phyloP scores from a whole-genome alignment of 192 early-diverging fungal genomes.

The Linnemannia hyalina region DNA sequence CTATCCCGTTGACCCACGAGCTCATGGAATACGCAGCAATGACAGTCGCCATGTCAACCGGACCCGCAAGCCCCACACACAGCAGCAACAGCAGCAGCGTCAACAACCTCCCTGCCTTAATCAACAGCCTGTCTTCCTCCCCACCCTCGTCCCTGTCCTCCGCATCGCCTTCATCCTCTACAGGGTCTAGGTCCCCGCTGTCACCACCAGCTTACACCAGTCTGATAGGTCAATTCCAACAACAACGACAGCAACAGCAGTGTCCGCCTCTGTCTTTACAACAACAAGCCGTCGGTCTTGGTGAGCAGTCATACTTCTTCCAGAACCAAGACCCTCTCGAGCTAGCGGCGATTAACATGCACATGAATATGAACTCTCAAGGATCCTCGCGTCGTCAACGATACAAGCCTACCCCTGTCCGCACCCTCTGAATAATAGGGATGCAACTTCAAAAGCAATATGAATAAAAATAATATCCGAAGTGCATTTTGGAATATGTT shows the following conservation, averaged over 20 bases:
- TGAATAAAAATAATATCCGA: not conserved
- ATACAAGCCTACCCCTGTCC: conserved; percentile 44
- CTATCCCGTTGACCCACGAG: conserved; percentile 40
- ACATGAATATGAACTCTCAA: conserved; percentile 39
- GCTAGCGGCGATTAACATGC: conserved; percentile 31
- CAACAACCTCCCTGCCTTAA: conserved; percentile 9
- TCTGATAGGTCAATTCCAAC: conserved; percentile 16
- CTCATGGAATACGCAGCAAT: conserved; percentile 51
- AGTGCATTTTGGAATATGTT: too few species aligned
- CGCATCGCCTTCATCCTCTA: not conserved
- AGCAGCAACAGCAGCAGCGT: conserved; percentile 10
- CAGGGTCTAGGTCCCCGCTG: not conserved
- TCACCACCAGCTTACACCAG: conserved; percentile 3
- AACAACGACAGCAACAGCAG: conserved; percentile 9
- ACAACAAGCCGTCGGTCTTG: not conserved
- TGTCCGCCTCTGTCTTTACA: not conserved
- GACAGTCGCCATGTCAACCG: conserved; percentile 3
- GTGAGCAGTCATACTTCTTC: not conserved
- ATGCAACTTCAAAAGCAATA: not conserved
- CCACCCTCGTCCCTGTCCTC: not conserved
- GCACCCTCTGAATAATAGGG: not conserved
- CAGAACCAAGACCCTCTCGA: conserved; percentile 21
- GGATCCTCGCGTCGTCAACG: conserved; percentile 44
- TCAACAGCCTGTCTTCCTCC: conserved; percentile 15
- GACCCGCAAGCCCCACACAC: not conserved